Base-by-base conservation (phyloP, 768 basidiomycete species). In the Dioszegia crocea region DNA sequence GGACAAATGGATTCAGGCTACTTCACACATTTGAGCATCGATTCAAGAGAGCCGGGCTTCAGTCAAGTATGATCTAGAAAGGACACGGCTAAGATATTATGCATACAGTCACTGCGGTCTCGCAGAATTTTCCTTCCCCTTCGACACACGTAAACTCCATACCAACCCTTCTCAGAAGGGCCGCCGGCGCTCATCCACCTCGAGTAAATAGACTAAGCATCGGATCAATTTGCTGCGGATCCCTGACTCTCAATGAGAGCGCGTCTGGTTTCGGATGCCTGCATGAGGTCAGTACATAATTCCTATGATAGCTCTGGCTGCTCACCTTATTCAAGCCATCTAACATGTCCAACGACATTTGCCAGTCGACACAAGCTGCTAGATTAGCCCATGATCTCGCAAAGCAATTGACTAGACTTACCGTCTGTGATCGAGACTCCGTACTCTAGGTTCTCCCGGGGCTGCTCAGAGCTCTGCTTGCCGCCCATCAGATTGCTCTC, bases 341-440 rank as follows among this genome's bases (percentile, higher is more conserved):
- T 33, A 76, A 63, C 67, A 75, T 72, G 53, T 70, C 70, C 12
- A 76, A 52, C 30, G 75, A 94, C 66, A 83, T 83, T 67, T 90
- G 86, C 91, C 92, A 97, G 41, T 87, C 86, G 48, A 98, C 82
- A 77, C 89, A 94, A 9, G 87, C 88, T 77, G 39, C 27, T 12
- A 57, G 26, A 30, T 58, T 48, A 56, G 56, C 43, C 36, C 33
- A 29, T 23, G 27, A 30, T 45, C 17, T 21, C 19, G 27, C 3
- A 47, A 36, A 59, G n/a, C 19, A 30, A 17, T 11, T 3, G 12
- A 10, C 12, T 26, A 49, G 14, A 43, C 73, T 57, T 36, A 71
- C 73, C 73, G 61, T 72, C 74, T 21, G 72, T 71, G 62, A 75
- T 70, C 2, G 66, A 73, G 29, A 74, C 79, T 77, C 91, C 73